Base-by-base conservation (phyloP, 192 early-diverging fungal species). In the Kickxella alabastrina region DNA sequence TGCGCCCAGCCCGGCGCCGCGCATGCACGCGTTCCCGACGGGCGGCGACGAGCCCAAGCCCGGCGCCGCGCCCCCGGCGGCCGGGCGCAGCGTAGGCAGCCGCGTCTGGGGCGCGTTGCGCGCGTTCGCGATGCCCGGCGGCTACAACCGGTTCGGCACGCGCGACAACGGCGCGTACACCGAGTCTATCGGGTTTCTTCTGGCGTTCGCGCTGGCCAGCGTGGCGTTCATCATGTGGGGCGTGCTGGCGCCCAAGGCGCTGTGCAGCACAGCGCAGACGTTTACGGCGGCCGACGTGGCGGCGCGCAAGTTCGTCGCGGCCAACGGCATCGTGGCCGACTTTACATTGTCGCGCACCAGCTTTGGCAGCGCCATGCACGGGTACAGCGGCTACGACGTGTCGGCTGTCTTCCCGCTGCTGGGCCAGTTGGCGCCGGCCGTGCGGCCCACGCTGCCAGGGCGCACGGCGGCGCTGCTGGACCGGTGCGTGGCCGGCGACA, bases 211-310 rank as follows among this genome's bases (percentile, higher is more conserved):
- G 46, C 47, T 75, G 45, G 65, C 65, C 34, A 75, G 64, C 52
- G 71, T 75, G 1, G 65, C 61, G 40, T 68, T 75, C 23, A 75
- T 57, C 34, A 54, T 75, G 63, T 75, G 72, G 72, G 72, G 65
- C 26, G 68, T 61, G 10, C 61, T 75, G 34, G 72, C 62, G 15
- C 72, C 72, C 17, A 67, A 68, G 31, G 65, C 59, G 8, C 47
- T 75, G 38, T 75, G 72, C 57, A 68, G 60, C 65, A 75, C 72
- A 1, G 32, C 55, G 32, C 65, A 68, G 52, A 75, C 72, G 18
- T 75, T 75, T 17, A 75, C 72, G 18, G 4, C 46, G n/a, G 48
- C 26, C 21, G 37, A 75, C 34, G 24, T 68, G 7, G 38, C 14
- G 9, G 31, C 47, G 18, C 64, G 72, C 40, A 40, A 43, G 21